A percentile compares a stretch with the other conserved stretches of the same genome.
Evolutionary conservation across 163 green algal genomes (phyloP).

Genomic region (Dunaliella salina): DNA sequence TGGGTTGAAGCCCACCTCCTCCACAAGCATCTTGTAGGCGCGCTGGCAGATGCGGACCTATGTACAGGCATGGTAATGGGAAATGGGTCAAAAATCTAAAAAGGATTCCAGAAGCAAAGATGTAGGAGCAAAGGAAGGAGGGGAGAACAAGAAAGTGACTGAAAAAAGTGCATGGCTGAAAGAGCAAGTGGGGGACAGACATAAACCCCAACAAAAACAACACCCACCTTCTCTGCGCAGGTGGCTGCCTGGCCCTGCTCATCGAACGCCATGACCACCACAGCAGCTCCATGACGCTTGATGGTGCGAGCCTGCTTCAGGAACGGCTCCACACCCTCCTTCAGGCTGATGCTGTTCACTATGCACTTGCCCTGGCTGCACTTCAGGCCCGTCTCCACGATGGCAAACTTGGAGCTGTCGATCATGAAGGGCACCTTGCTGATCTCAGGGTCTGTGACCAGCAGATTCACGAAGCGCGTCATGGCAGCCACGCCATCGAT

Average conservation of each 20-base stretch:
- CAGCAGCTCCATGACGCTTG: conserved; percentile 84
- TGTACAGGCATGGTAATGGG: conserved; percentile 17
- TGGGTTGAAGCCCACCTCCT: conserved; percentile 90
- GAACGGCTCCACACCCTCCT: conserved; percentile 97
- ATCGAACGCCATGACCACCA: conserved; percentile 99
- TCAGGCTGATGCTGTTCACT: conserved; percentile 97
- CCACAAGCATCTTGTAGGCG: conserved; percentile 90
- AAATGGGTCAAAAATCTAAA: background rate
- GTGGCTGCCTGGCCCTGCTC: conserved; percentile 89
- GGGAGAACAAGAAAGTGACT: no score
- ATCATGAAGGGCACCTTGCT: conserved; percentile 97
- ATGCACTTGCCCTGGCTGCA: conserved; percentile 97
- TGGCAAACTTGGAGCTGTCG: conserved; percentile 95
- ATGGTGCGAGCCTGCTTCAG: conserved; percentile 70
- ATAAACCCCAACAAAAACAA: no score
- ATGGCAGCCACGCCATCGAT: conserved; percentile 92
- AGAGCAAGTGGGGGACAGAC: no score
- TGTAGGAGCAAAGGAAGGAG: no score
- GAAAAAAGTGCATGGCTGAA: no score
- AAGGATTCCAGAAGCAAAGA: no score
- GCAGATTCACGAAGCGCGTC: conserved; percentile 95
- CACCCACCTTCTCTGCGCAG: conserved; percentile 75
- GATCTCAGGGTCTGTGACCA: conserved; percentile 92
- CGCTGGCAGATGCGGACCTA: conserved; percentile 86
- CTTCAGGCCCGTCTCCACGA: conserved; percentile 96